Conservation (phyloP, 306 rosid genomes). For the Corylus avellana region DNA sequence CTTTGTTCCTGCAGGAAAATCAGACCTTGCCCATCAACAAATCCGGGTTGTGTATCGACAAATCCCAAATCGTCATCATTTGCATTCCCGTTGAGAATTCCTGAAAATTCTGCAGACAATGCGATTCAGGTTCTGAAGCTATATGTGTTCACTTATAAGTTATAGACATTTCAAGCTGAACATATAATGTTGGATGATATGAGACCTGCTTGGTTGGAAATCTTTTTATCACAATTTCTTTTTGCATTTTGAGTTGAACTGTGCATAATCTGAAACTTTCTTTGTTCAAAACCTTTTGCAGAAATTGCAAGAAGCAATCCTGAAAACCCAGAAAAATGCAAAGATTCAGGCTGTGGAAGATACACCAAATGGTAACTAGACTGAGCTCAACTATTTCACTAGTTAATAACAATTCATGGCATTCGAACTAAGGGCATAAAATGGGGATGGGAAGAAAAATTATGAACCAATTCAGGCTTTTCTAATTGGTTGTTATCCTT, state of each 20-base stretch:
- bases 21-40: constrained; percentile 82
- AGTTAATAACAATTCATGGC: not conserved
- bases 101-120: constrained; percentile 48
- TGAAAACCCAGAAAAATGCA: constrained; percentile 81
- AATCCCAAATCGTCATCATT: constrained; percentile 84
- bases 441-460: not conserved
- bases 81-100: constrained; percentile 74
- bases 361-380: constrained; percentile 59
- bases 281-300: constrained; percentile 22
- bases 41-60: constrained; percentile 83
- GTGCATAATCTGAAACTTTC: constrained; percentile 12
- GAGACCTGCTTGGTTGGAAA: not conserved
- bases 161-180: not conserved
- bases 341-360: constrained; percentile 63
- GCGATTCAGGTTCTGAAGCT: constrained; percentile 64
- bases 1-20: constrained; percentile 60
- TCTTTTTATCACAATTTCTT: not conserved
- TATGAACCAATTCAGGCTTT: not conserved
- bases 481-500: not conserved
- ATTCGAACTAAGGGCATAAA: not conserved
- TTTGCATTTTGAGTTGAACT: constrained; percentile 3
- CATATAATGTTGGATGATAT: not conserved
- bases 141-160: not conserved
- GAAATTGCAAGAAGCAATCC: constrained; percentile 78
- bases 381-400: not conserved